Evolutionary conservation across 345 rosid species (phyloP), one percentile per base, ranked within the genome.

Genomic region (Salix viminalis): DNA sequence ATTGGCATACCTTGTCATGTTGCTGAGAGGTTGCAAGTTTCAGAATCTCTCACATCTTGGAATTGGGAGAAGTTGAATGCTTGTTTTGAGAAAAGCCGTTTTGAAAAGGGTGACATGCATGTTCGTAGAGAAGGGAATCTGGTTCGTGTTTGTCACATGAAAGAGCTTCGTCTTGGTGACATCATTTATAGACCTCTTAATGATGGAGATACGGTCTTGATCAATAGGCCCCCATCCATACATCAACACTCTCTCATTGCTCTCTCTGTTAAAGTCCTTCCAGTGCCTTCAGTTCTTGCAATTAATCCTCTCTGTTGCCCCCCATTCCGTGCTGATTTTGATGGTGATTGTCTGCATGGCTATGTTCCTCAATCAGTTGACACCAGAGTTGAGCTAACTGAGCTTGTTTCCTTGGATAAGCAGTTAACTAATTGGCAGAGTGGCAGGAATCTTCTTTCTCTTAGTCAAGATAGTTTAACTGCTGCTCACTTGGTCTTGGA

Each of bases 301-400:
- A 84, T 96, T 79, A 96, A 96, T 71, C 99, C 99, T 0, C 89
- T 96, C 2, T 90, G 92, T 36, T 96, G 99, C 76, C 69, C 90
- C 23, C 99, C 99, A 24, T 87, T 96, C 44, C 94, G 92, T 52
- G 99, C 97, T 12, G 99, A 96, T 82, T 96, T 96, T 67, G 99
- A 96, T 71, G 99, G 99, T 7, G 99, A 93, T 71, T 96, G 99
- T 84, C 85, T 96, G 34, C 99, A 96, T 66, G 99, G 99, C 15
- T 96, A 90, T 73, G 87, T 96, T 82, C 96, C 99, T 39, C 98
- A 96, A 79, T 91, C 98, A 0, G 75, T 96, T 48, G 90, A 86
- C 48, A 82, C 96, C 0, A 87, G 86, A 64, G 91, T 85, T 10
- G 99, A 96, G 91, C 94, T 96, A 0, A 84, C 42, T 3, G 98